A percentile compares a stretch with the other conserved stretches of the same genome.
Evolutionary conservation across 192 early-diverging fungal species (phyloP).

Genomic region (Glomus cerebriforme): DNA sequence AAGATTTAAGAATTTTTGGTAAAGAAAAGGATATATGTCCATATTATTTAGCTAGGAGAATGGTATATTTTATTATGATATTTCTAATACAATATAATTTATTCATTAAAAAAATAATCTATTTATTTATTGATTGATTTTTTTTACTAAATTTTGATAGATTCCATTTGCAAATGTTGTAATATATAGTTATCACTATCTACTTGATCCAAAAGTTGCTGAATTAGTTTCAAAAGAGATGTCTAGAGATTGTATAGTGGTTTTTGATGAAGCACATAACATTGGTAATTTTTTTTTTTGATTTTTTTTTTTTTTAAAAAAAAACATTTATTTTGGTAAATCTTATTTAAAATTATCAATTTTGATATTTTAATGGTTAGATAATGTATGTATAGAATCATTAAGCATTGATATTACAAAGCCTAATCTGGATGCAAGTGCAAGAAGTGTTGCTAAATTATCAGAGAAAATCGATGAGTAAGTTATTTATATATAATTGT

Average conservation of each 20-base stretch:
- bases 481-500: conserved; percentile 19
- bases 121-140: too few species aligned
- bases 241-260: conserved; percentile 92
- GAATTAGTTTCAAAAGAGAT: conserved; percentile 95
- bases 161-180: conserved; percentile 92
- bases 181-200: conserved; percentile 98
- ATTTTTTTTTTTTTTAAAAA: neutral
- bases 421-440: conserved; percentile 87
- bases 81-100: neutral
- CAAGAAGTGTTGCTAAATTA: conserved; percentile 74
- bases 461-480: conserved; percentile 72
- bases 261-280: conserved; percentile 99
- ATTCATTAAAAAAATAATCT: conserved; percentile 11
- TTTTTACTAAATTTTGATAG: conserved; percentile 35
- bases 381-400: conserved; percentile 99
- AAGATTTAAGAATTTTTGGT: conserved; percentile 87
- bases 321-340: conserved; percentile 3
- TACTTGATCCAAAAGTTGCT: conserved; percentile 99
- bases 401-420: conserved; percentile 92
- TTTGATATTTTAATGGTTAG: conserved; percentile 46
- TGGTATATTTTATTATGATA: conserved; percentile 50
- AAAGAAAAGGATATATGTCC: conserved; percentile 80
- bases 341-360: neutral
- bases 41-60: conserved; percentile 87
- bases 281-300: too few species aligned